phyloP scores from a whole-genome alignment of 129 eudicot genomes.

The Chrysanthemum makinoi region DNA sequence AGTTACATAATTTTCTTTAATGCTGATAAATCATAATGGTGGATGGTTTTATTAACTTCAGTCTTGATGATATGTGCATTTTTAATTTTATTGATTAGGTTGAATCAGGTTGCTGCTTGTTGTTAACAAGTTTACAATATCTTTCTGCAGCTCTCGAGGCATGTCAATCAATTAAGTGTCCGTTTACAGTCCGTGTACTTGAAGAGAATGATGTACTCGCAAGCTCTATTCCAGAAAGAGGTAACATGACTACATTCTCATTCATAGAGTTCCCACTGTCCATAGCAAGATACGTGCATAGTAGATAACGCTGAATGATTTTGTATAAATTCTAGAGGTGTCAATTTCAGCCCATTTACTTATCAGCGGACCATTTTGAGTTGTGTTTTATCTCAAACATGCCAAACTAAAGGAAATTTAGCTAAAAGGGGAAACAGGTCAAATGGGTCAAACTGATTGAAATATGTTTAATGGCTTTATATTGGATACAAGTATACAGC shows the following conservation, averaged over 20 bases:
- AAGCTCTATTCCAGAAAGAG: conserved; percentile 64
- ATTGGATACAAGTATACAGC: too few species aligned
- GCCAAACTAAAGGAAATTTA: too few species aligned
- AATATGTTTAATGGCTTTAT: too few species aligned
- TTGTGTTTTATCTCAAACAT: too few species aligned
- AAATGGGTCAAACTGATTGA: too few species aligned
- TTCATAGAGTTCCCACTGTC: not conserved
- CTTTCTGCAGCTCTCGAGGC: conserved; percentile 85
- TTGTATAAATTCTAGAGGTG: too few species aligned
- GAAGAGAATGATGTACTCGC: conserved; percentile 61
- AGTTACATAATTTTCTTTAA: not conserved
- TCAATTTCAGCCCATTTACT: not conserved
- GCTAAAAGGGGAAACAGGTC: too few species aligned
- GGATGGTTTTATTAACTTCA: too few species aligned
- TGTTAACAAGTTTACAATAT: conserved; percentile 9
- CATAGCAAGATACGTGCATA: not conserved
- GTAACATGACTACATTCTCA: conserved; percentile 32
- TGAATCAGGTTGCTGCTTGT: not conserved
- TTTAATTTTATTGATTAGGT: too few species aligned
- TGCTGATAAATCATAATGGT: too few species aligned
- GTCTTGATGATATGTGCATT: too few species aligned
- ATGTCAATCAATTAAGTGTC: conserved; percentile 46
- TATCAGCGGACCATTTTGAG: too few species aligned
- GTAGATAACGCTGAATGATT: not conserved
- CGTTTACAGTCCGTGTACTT: conserved; percentile 67